These are phyloP conservation scores for Citropsis articulata DNA, from an alignment of 345 rosid species.

Conservation along the genomic window DNA sequence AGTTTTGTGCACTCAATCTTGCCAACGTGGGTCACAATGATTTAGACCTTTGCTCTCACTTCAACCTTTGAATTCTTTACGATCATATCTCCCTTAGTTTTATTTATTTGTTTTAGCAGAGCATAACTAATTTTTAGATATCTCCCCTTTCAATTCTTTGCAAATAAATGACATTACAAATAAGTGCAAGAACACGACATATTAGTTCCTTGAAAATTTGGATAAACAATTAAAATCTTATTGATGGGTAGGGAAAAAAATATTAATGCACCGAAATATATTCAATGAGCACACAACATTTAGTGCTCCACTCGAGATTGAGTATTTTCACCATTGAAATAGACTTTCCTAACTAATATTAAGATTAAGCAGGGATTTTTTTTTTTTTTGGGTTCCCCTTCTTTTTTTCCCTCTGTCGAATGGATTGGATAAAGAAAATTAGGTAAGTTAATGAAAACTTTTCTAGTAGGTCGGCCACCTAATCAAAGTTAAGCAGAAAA, in stretches of 20 bases:
- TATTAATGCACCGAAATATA: no score
- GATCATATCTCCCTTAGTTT: not conserved
- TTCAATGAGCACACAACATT: not conserved
- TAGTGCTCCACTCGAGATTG: not conserved
- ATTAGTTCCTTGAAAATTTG: not conserved
- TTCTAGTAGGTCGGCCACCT: constrained; percentile 9
- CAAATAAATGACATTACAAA: not conserved
- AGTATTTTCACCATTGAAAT: no score
- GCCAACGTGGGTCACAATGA: not conserved
- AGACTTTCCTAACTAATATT: not conserved
- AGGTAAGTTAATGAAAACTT: not conserved
- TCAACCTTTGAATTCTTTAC: not conserved
- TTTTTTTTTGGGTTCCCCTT: no score
- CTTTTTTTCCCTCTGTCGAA: not conserved
- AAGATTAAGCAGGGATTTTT: not conserved
- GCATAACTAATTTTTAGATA: not conserved
- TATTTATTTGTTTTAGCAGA: not conserved
- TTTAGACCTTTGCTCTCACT: not conserved
- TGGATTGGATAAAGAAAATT: not conserved
- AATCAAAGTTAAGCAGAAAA: constrained; percentile 5
- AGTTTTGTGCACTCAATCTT: not conserved
- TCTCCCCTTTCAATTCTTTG: not conserved
- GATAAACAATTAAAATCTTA: not conserved
- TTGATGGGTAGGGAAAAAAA: not conserved
- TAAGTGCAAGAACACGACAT: not conserved